Percentiles rank a stretch among this genome's conserved stretches.
These are phyloP conservation scores for Tagetes patula DNA, from an alignment of 129 eudicot genomes.

Conservation along the genomic window DNA sequence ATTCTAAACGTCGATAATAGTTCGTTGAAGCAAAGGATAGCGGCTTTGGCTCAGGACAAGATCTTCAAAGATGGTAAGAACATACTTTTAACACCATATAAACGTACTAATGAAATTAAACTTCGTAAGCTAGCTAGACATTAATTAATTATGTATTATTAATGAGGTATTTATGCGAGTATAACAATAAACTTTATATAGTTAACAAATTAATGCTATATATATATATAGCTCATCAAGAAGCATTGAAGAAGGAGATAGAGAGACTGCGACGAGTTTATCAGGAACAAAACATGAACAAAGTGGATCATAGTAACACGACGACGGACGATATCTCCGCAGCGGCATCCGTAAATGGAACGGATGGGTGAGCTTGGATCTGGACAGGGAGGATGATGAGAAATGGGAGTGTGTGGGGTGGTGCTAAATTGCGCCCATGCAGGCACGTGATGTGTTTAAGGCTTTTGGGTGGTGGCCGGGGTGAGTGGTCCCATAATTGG, in stretches of 20 bases:
- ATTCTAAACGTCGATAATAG: conserved; percentile 87
- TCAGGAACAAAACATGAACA: conserved; percentile 38
- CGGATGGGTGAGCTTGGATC: conserved; percentile 35
- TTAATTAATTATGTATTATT: too few species aligned
- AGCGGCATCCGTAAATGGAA: conserved; percentile 19
- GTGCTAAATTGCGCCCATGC: conserved; percentile 40
- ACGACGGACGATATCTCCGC: conserved; percentile 1
- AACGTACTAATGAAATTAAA: too few species aligned
- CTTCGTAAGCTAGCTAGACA: too few species aligned
- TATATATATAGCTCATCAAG: conserved; percentile 36
- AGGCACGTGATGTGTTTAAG: conserved; percentile 40
- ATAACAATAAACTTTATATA: too few species aligned
- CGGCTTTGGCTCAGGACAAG: conserved; percentile 87
- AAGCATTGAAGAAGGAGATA: conserved; percentile 35
- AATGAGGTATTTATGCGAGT: too few species aligned
- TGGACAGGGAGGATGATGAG: conserved; percentile 18
- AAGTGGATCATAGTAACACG: not conserved
- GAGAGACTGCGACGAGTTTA: conserved; percentile 36
- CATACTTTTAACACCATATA: too few species aligned
- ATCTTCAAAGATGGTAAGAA: conserved; percentile 74
- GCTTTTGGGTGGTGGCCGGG: conserved; percentile 31
- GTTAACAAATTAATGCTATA: too few species aligned
- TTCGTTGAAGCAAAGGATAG: conserved; percentile 79
- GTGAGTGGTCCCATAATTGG: conserved; percentile 41
- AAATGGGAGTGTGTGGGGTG: conserved; percentile 14